These are phyloP conservation scores for Penicillium occitanis DNA, from an alignment of 2,329 filamentous ascomycete species.

Conservation along the genomic window DNA sequence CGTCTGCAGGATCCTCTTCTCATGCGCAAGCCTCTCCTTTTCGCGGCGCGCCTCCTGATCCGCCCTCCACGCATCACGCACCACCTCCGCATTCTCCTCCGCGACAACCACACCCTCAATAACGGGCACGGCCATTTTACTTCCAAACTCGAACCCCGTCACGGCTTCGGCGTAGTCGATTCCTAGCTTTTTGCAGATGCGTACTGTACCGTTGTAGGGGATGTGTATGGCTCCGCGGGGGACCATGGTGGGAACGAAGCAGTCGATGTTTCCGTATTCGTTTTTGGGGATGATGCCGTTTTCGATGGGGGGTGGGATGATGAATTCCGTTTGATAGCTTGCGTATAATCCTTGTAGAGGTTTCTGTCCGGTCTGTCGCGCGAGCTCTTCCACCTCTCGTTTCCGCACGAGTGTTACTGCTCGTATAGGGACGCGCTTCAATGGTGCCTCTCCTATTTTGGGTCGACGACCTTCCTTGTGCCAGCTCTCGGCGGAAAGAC, in stretches of 20 bases:
- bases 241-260: slow-evolving; percentile 92
- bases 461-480: slow-evolving; percentile 91
- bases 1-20: slow-evolving; percentile 67
- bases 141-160: slow-evolving; percentile 93
- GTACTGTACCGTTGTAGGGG: slow-evolving; percentile 71
- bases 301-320: slow-evolving; percentile 81
- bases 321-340: slow-evolving; percentile 86
- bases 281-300: slow-evolving; percentile 92
- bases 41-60: slow-evolving; percentile 72
- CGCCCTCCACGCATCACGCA: slow-evolving; percentile 76
- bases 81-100: slow-evolving; percentile 69
- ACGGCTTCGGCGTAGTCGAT: slow-evolving; percentile 94
- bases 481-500: slow-evolving; percentile 94
- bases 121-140: slow-evolving; percentile 88
- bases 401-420: slow-evolving; percentile 86
- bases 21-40: slow-evolving; percentile 80
- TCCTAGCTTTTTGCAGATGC: slow-evolving; percentile 77
- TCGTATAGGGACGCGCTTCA: slow-evolving; percentile 86
- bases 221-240: slow-evolving; percentile 81
- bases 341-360: slow-evolving; percentile 84
- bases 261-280: slow-evolving; percentile 91
- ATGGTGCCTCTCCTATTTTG: slow-evolving; percentile 65
- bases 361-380: slow-evolving; percentile 77
- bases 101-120: slow-evolving; percentile 89
- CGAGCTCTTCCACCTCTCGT: slow-evolving; percentile 82